Evolutionary conservation across 208 protist species (phyloP).

Genomic region (Trypanosoma caninum): DNA sequence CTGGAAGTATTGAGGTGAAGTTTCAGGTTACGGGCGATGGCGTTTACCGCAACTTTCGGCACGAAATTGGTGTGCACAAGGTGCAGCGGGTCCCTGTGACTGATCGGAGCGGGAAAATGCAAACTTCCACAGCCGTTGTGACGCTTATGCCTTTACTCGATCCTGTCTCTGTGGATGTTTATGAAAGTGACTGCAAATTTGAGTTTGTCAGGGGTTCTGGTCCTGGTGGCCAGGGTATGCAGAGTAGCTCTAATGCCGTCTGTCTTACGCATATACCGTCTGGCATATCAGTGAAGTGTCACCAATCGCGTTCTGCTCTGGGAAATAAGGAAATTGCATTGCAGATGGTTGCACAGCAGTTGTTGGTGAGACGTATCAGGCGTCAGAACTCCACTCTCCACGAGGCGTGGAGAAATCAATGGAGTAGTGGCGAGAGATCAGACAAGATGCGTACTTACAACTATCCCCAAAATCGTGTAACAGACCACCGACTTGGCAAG

Average conservation of each 20-base stretch:
- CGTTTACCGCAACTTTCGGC: slow-evolving; percentile 77
- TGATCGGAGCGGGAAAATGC: slow-evolving; percentile 86
- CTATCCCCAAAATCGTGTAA: slow-evolving; percentile 86
- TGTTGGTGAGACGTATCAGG: slow-evolving; percentile 56
- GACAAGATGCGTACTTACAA: slow-evolving; percentile 93
- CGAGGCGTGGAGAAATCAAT: slow-evolving; percentile 76
- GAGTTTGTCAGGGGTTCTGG: slow-evolving; percentile 86
- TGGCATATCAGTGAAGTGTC: slow-evolving; percentile 89
- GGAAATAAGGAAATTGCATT: slow-evolving; percentile 88
- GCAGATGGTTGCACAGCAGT: slow-evolving; percentile 83
- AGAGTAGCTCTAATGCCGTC: slow-evolving; percentile 87
- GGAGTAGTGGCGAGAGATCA: slow-evolving; percentile 85
- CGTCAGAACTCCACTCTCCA: slow-evolving; percentile 75
- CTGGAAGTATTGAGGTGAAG: slow-evolving; percentile 18
- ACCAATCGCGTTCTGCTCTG: slow-evolving; percentile 82
- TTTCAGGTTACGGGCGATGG: slow-evolving; percentile 58
- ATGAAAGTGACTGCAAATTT: slow-evolving; percentile 84
- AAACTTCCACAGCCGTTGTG: slow-evolving; percentile 86
- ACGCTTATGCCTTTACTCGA: slow-evolving; percentile 86
- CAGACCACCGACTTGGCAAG: slow-evolving; percentile 85
- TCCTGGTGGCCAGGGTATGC: slow-evolving; percentile 88
- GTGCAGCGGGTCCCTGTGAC: slow-evolving; percentile 90
- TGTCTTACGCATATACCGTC: slow-evolving; percentile 84
- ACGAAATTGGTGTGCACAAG: slow-evolving; percentile 90
- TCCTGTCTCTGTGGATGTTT: slow-evolving; percentile 83